Base-by-base conservation (phyloP, 139 green algal species). In the Closterium sp. region DNA sequence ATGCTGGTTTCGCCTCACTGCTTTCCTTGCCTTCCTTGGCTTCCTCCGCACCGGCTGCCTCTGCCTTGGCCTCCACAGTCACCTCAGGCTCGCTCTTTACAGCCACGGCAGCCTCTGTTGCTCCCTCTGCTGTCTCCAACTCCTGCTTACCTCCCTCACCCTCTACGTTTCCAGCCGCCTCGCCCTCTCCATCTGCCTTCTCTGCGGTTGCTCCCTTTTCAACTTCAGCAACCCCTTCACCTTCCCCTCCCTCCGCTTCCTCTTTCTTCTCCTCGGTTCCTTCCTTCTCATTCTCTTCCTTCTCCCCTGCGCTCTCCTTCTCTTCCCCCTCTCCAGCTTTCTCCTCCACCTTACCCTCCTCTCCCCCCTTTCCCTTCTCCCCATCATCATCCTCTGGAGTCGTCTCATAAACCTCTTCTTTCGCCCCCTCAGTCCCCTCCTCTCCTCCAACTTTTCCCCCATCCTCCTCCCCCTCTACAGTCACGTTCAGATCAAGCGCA, bases 131-230 rank as follows among this genome's bases (percentile, higher is more conserved):
- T 34, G 30, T 34, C 10, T 34, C n/a, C 30, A 23, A 9, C n/a
- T 32, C 30, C 83, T 33, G n/a, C n/a, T 33, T 86, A 9, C 83
- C 7, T 5, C 31, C 83, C 83, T 81, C 5, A 21, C 25, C 86
- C 31, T 64, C 86, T 9, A 23, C n/a, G 25, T 36, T 64, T 3
- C 31, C 86, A 19, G 84, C 12, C 84, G 19, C 33, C 33, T 35
- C n/a, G n/a, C n/a, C n/a, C n/a, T n/a, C n/a, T n/a, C n/a, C n/a
- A n/a, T n/a, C n/a, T n/a, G n/a, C n/a, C n/a, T n/a, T n/a, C n/a
- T n/a, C n/a, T n/a, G n/a, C n/a, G n/a, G n/a, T 84, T 31, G 8
- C 88, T 30, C 28, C 88, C 31, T 19, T 91, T 88, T 90, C 88
- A 9, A 10, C 38, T 76, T 19, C 0, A 6, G 43, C 9, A 25